Evolutionary conservation across 2,329 filamentous ascomycete genomes (phyloP), one percentile per base, ranked within the genome.

Genomic region (Harringtonia lauricola): DNA sequence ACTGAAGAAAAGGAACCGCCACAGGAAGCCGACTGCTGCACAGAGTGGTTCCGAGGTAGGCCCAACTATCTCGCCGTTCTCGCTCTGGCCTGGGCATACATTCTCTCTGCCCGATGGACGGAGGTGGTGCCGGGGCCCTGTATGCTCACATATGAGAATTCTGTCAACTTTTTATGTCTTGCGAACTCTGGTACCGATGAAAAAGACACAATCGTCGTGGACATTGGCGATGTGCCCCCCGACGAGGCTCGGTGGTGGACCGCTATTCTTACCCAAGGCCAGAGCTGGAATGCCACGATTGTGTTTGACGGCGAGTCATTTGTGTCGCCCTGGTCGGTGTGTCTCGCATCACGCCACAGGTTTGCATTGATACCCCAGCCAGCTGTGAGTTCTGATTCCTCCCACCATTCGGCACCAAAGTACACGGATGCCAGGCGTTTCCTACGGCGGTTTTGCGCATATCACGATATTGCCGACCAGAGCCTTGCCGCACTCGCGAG

Each of bases 401-500:
- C 17, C 38, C 33, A 28, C 15, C 24, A 22, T 31, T n/a, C 33
- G 8, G 34, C 47, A 14, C 46, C 47, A 17, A 52, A 50, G 9
- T 53, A 31, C 30, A 34, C 34, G 7, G 46, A 50, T 39, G 51
- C 55, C 21, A 19, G 46, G 36, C 43, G 43, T 39, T 55, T 49
- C 46, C 50, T 58, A 21, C 36, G 41, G 14, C 47, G 37, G 3
- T 56, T 55, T 42, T 57, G 51, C 30, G 19, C 36, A 31, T 46
- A 42, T 39, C 49, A 53, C 29, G 44, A 45, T 34, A 37, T 54
- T 46, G 42, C 44, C 22, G 51, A 51, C 35, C 52, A 57, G 36
- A 50, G 49, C 33, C 39, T 51, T 22, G 52, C 53, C 21, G 55
- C 54, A 12, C 49, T 57, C 6, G 52, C 52, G 14, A 49, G 49